phyloP scores from a whole-genome alignment of 768 basidiomycete genomes.

The Hygrophoropsis aurantiaca region DNA sequence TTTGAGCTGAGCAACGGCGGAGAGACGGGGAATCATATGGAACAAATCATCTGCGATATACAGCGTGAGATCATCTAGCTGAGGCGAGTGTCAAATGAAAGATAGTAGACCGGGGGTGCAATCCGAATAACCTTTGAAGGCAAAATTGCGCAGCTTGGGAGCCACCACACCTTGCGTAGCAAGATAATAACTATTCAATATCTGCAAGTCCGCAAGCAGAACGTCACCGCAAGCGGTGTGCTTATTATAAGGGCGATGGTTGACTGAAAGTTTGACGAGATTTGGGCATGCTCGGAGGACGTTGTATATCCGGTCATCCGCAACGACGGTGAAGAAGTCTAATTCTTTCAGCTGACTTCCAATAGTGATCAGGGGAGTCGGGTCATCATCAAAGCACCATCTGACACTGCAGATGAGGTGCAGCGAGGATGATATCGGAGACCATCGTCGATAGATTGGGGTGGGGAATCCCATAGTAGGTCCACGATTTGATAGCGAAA shows the following conservation, averaged over 20 bases:
- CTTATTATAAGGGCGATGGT: background rate
- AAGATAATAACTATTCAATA: no score
- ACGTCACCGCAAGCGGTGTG: background rate
- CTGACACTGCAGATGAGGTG: slow-evolving; percentile 1
- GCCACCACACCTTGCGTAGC: no score
- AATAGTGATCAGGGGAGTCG: background rate
- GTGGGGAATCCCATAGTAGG: background rate
- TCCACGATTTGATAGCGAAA: background rate
- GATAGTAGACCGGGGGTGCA: background rate
- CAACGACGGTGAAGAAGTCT: no score
- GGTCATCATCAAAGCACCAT: slow-evolving; percentile 1
- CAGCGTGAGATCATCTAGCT: background rate
- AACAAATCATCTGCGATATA: background rate
- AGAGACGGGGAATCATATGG: background rate
- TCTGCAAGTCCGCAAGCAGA: no score
- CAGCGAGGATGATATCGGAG: background rate
- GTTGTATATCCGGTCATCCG: background rate
- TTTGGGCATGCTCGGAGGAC: slow-evolving; percentile 8
- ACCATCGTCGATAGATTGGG: background rate
- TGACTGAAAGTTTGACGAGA: background rate
- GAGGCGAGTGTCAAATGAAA: background rate
- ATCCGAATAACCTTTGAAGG: background rate
- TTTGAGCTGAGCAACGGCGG: background rate
- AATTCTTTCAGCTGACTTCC: no score
- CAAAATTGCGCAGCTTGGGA: background rate